These are phyloP conservation scores for Hypoxylon sp. DNA, from an alignment of 2,329 filamentous ascomycete genomes.

Conservation along the genomic window DNA sequence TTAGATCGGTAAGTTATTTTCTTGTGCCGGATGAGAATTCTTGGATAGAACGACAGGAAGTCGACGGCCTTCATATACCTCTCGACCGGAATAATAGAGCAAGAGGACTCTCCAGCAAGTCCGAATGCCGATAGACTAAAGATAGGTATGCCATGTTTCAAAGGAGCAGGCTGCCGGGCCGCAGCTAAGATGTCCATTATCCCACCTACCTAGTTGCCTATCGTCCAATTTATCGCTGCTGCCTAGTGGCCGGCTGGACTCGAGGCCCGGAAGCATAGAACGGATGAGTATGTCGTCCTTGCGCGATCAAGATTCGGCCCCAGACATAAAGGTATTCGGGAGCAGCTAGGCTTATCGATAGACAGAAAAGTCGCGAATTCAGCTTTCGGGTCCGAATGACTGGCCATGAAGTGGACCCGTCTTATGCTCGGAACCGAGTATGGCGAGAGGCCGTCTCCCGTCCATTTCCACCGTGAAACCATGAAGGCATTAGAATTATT, in stretches of 20 bases:
- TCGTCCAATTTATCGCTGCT: background rate
- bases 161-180: background rate
- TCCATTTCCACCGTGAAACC: background rate
- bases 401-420: background rate
- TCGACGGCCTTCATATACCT: conserved; percentile 9
- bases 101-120: background rate
- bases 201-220: background rate
- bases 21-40: background rate
- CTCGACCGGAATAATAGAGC: background rate
- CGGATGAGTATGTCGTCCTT: background rate
- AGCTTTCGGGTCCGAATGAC: conserved; percentile 4
- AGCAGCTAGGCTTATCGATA: conserved; percentile 18
- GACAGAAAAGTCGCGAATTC: conserved; percentile 1
- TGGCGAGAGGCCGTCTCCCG: background rate
- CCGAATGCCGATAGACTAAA: conserved; percentile 16
- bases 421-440: conserved; percentile 6
- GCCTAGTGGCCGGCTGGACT: background rate
- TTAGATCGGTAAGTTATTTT: background rate
- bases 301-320: conserved; percentile 2
- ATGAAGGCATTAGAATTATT: no score
- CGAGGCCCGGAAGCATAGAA: background rate
- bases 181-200: background rate
- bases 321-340: background rate
- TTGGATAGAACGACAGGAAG: background rate
- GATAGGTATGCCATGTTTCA: background rate